Evolutionary conservation across 2,329 filamentous ascomycete genomes (phyloP), one percentile per base, ranked within the genome.

Genomic region (Proliferodiscus dingleyae): DNA sequence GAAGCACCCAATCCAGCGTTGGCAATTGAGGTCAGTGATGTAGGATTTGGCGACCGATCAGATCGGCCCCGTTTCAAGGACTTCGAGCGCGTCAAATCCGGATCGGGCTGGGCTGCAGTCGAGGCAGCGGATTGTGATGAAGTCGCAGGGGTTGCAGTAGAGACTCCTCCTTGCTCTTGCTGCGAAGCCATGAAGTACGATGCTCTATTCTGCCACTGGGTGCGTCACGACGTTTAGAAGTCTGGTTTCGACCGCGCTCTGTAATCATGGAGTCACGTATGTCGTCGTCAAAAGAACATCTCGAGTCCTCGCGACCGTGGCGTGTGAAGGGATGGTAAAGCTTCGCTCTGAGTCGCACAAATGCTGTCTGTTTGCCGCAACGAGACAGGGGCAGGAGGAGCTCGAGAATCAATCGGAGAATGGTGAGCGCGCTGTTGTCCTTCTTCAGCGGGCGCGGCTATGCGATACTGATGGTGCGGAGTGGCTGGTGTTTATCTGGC

Each of bases 11-110:
- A 41, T 18, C 57, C 57, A 40, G 54, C 50, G 51, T 58, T 58
- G 28, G 58, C 50, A 39, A 62, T 58, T 26, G 58, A 55, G 8
- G 47, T 53, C 26, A 59, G 46, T 16, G 46, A 46, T 15, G 54
- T 23, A 23, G 56, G 45, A 33, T 45, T 46, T 19, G 56, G 54
- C 8, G 55, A 45, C 18, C 50, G 52, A 26, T 64, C 61, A 42
- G 51, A 41, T 19, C 61, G 57, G 43, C 45, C 48, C 45, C 61
- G 52, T 44, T 64, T 64, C 34, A 64, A 36, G 11, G 62, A 62
- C 45, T 56, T 62, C 13, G 49, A 37, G 41, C 54, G 51, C 33
- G 50, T 46, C 13, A 45, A 26, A 33, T 62, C 57, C 1, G 52
- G 36, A 13, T 58, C 52, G 6, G 53, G 33, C 22, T 52, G 46